Percentiles rank a stretch among this genome's conserved stretches.
Evolutionary conservation across 768 basidiomycete genomes (phyloP).

Genomic region (Cystobasidium tubakii): DNA sequence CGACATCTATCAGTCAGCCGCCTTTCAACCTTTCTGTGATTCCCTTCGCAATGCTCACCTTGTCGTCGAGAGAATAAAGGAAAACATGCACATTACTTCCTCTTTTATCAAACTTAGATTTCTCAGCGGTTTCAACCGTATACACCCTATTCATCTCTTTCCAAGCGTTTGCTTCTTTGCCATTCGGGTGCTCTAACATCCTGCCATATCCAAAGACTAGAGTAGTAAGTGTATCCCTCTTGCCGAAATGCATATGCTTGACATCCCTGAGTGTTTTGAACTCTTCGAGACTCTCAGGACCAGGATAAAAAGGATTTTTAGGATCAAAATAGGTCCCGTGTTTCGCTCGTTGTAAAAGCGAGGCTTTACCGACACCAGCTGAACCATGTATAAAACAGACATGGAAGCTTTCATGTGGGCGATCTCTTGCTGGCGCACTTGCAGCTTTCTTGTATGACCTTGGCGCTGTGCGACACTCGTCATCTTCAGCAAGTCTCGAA

Average conservation of each 20-base stretch:
- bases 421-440: not conserved
- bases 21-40: not conserved
- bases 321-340: not conserved
- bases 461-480: not conserved
- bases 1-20: not conserved
- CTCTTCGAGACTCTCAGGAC: not conserved
- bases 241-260: not conserved
- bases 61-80: not conserved
- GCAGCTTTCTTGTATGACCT: not conserved
- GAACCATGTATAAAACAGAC: not conserved
- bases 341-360: not conserved
- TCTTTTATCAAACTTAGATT: not conserved
- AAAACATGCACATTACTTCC: slow-evolving; percentile 1
- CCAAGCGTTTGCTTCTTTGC: not conserved
- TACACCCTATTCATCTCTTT: not conserved
- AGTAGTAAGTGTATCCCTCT: not conserved
- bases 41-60: not conserved
- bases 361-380: slow-evolving; percentile 1
- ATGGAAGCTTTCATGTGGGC: not conserved
- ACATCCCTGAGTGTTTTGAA: not conserved
- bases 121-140: not conserved
- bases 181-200: not conserved
- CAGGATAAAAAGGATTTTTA: not conserved
- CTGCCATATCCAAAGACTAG: slow-evolving; percentile 3
- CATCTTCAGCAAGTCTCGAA: not conserved